Evolutionary conservation across 805 yeast genomes (phyloP).

Genomic region (Yamadazyma sp.): DNA sequence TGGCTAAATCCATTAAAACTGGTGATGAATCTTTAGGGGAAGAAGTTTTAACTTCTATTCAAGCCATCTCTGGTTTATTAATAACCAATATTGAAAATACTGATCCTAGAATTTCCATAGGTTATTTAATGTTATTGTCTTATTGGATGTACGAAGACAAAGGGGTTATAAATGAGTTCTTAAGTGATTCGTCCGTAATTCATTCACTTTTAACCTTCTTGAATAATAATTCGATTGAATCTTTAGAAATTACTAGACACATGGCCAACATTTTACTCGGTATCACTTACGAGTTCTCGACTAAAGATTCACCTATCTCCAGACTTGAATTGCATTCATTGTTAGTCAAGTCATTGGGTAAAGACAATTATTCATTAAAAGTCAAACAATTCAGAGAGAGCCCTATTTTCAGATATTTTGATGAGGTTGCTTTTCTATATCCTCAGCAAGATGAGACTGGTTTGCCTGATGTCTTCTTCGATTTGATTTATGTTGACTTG

Average conservation of each 20-base stretch:
- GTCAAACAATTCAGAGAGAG: constrained; percentile 70
- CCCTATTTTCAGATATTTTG: constrained; percentile 52
- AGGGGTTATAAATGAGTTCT: constrained; percentile 70
- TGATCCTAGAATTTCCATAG: constrained; percentile 76
- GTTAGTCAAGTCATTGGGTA: constrained; percentile 71
- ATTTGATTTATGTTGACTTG: constrained; percentile 56
- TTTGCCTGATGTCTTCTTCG: constrained; percentile 78
- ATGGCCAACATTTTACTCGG: constrained; percentile 72
- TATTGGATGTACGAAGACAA: constrained; percentile 78
- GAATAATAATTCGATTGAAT: constrained; percentile 44
- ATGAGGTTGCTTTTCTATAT: constrained; percentile 45
- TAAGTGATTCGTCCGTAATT: constrained; percentile 62
- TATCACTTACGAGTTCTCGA: constrained; percentile 71
- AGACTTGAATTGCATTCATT: constrained; percentile 60
- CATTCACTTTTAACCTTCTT: constrained; percentile 68
- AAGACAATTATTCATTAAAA: constrained; percentile 72
- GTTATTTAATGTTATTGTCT: constrained; percentile 71
- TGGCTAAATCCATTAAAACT: constrained; percentile 45
- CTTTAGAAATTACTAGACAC: constrained; percentile 61
- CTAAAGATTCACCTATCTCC: constrained; percentile 57
- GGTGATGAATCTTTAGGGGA: constrained; percentile 66
- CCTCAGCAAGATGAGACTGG: constrained; percentile 77
- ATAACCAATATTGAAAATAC: constrained; percentile 55
- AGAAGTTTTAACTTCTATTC: constrained; percentile 66
- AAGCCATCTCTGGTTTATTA: constrained; percentile 73